phyloP scores from a whole-genome alignment of 768 basidiomycete genomes.

The Phaffia tasmanica region DNA sequence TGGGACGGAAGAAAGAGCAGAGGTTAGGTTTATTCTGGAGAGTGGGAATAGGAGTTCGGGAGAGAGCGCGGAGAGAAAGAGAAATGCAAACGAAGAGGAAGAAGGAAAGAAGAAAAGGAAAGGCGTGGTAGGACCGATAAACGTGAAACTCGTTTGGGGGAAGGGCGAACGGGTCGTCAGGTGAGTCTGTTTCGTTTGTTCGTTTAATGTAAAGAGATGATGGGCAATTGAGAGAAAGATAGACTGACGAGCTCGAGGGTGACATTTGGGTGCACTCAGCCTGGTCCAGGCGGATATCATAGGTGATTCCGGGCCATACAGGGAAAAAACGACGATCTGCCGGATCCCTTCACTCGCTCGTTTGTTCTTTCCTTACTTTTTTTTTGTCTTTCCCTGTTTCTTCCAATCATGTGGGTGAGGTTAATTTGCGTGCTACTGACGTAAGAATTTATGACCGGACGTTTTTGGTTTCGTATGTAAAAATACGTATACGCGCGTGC shows the following conservation, averaged over 20 bases:
- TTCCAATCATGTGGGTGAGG: neutral
- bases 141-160: constrained; percentile 63
- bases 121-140: constrained; percentile 49
- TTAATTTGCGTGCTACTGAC: too few species aligned
- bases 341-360: neutral
- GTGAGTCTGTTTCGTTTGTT: constrained; percentile 43
- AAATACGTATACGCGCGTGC: too few species aligned
- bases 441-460: too few species aligned
- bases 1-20: neutral
- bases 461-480: too few species aligned
- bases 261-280: constrained; percentile 39
- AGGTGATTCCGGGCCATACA: constrained; percentile 65
- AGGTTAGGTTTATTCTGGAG: neutral
- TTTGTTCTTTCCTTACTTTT: neutral
- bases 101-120: constrained; percentile 40
- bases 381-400: neutral
- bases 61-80: neutral
- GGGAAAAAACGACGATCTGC: constrained; percentile 41
- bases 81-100: neutral
- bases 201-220: neutral
- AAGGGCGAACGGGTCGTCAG: constrained; percentile 60
- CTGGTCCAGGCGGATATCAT: constrained; percentile 54
- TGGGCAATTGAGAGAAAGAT: neutral
- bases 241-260: neutral
- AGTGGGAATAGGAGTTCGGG: neutral